Evolutionary conservation across 345 rosid species (phyloP).

Genomic region (Rhodamnia argentea): DNA sequence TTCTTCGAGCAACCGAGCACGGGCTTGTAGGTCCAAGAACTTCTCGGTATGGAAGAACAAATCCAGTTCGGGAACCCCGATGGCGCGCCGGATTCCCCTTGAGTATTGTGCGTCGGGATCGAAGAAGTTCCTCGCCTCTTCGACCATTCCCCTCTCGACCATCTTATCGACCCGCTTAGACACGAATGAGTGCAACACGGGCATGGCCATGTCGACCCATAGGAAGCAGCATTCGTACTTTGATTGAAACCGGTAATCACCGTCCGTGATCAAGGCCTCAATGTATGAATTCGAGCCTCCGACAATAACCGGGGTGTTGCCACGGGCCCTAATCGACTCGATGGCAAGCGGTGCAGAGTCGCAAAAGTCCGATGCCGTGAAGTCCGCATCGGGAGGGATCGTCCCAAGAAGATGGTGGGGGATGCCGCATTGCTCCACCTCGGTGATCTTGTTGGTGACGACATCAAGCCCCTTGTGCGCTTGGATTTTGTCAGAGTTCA

Average conservation of each 20-base stretch:
- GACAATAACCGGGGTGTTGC: conserved; percentile 53
- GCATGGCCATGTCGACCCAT: conserved; percentile 65
- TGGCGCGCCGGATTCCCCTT: conserved; percentile 43
- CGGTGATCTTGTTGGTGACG: conserved; percentile 54
- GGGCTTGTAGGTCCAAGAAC: conserved; percentile 9
- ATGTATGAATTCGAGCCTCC: conserved; percentile 84
- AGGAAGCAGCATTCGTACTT: conserved; percentile 54
- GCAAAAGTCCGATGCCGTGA: conserved; percentile 40
- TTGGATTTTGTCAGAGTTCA: conserved; percentile 81
- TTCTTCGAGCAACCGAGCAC: conserved; percentile 19
- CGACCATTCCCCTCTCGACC: conserved; percentile 58
- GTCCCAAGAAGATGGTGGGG: conserved; percentile 75
- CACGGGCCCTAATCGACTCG: conserved; percentile 33
- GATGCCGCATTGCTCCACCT: conserved; percentile 43
- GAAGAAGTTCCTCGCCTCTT: conserved; percentile 48
- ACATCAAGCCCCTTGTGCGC: conserved; percentile 48
- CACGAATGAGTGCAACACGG: conserved; percentile 31
- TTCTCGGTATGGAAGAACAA: conserved; percentile 32
- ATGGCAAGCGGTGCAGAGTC: conserved; percentile 27
- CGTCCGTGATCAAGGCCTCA: conserved; percentile 41
- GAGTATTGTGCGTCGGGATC: conserved; percentile 23
- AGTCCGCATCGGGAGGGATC: conserved; percentile 25
- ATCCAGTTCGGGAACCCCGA: conserved; percentile 75
- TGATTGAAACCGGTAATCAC: conserved; percentile 18
- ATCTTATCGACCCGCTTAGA: conserved; percentile 64